Base-by-base conservation (phyloP, 2,329 filamentous ascomycete species). In the Nothophoma quercina region DNA sequence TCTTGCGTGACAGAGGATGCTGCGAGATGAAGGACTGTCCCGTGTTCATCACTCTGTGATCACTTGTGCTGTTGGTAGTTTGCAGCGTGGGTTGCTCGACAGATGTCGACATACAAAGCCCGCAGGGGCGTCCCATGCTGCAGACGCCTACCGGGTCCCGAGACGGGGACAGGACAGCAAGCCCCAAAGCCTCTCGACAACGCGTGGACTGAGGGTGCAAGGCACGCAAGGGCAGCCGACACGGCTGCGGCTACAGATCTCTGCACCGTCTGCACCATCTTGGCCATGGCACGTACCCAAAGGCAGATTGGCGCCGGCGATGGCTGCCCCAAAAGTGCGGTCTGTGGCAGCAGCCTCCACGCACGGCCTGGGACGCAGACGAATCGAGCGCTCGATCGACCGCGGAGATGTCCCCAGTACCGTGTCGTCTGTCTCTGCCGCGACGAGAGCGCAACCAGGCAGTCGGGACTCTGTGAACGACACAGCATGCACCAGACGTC, bases 191-290 rank as follows among this genome's bases (percentile, higher is more conserved):
- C 63, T 57, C 55, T 45, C 45, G 38, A 39, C 47, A 50, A 39
- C 30, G 53, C 33, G 33, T 43, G 43, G 18, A 42, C 19, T 21
- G 28, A 35, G 55, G 52, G 55, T 51, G 61, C 57, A 39, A n/a
- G 30, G 45, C 59, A 44, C 55, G n/a, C n/a, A n/a, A n/a, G n/a
- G n/a, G n/a, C n/a, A 49, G 56, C 63, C 58, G 49, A 42, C 29
- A 63, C 53, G 61, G 57, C 56, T 65, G 62, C 62, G 65, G 62
- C 59, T 65, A 59, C 56, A 53, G 60, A 63, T 64, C 62, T 64
- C 55, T 61, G 52, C 50, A 47, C 41, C 22, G 21, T 61, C 51
- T 61, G 55, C 51, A 47, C 44, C 26, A 10, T 40, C 57, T 47
- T 53, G 51, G 59, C 55, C 38, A 43, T 63, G 60, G 58, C 59